Conservation (phyloP, 1,284 basidiomycete genomes). For the Austropuccinia psidii region DNA sequence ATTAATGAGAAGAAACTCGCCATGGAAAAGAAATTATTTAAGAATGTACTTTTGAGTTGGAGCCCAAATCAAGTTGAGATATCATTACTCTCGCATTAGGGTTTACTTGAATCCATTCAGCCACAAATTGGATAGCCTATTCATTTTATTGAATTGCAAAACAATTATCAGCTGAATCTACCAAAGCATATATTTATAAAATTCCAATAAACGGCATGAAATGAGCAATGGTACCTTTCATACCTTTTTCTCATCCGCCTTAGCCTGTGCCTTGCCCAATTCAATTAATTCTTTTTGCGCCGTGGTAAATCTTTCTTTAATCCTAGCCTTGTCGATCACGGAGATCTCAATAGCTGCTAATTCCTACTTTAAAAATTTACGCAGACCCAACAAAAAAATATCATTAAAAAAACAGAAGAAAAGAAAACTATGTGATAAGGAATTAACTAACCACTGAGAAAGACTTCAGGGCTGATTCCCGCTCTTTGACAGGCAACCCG, state of each 20-base stretch:
- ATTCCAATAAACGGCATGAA: no score
- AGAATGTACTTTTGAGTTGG: constrained; percentile 24
- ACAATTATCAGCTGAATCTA: background rate
- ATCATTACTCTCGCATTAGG: constrained; percentile 29
- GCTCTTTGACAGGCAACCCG: constrained; percentile 62
- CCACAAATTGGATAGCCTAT: constrained; percentile 32
- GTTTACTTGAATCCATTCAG: constrained; percentile 22
- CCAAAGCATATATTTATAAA: background rate
- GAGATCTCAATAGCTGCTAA: constrained; percentile 85
- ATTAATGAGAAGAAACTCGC: background rate
- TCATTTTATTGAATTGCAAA: background rate
- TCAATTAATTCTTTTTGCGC: constrained; percentile 79
- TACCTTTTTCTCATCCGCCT: constrained; percentile 53
- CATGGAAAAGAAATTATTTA: background rate
- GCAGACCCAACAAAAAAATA: background rate
- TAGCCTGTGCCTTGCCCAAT: constrained; percentile 71
- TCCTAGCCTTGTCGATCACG: constrained; percentile 67
- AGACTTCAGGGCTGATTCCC: constrained; percentile 75
- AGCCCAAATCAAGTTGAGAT: constrained; percentile 16
- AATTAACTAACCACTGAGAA: constrained; percentile 52
- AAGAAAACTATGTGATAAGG: background rate
- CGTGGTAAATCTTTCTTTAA: constrained; percentile 65
- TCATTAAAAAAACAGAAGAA: background rate
- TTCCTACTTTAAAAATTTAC: constrained; percentile 54
- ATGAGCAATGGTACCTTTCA: no score